Evolutionary conservation across 2,329 filamentous ascomycete genomes (phyloP).

Genomic region (Penicillium sp.): DNA sequence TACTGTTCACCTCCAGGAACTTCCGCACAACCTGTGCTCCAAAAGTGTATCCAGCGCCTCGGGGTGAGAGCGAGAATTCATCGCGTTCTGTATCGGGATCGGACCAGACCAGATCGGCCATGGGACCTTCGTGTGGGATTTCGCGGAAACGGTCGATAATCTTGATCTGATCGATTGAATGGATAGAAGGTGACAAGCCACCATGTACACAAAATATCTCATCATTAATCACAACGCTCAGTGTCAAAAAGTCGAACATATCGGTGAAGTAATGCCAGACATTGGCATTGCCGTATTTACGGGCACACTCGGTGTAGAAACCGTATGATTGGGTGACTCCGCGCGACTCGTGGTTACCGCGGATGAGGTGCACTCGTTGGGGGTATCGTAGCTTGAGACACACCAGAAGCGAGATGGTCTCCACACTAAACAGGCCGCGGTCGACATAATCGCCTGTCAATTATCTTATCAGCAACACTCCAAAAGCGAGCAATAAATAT

Average conservation of each 20-base stretch:
- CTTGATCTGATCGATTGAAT: slow-evolving; percentile 99
- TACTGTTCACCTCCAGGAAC: slow-evolving; percentile 93
- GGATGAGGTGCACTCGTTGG: slow-evolving; percentile 89
- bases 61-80: slow-evolving; percentile 90
- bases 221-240: slow-evolving; percentile 97
- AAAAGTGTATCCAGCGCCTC: slow-evolving; percentile 95
- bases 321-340: slow-evolving; percentile 98
- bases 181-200: slow-evolving; percentile 84
- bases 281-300: slow-evolving; percentile 97
- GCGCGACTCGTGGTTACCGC: slow-evolving; percentile 95
- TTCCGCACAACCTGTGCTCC: slow-evolving; percentile 97
- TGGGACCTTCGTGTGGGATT: slow-evolving; percentile 96
- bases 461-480: slow-evolving; percentile 8
- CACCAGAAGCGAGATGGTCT: slow-evolving; percentile 96
- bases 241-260: slow-evolving; percentile 98
- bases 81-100: slow-evolving; percentile 96
- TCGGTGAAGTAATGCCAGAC: slow-evolving; percentile 99
- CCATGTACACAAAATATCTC: slow-evolving; percentile 99
- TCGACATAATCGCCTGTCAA: slow-evolving; percentile 88
- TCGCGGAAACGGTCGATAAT: slow-evolving; percentile 98
- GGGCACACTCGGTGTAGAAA: slow-evolving; percentile 96
- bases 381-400: slow-evolving; percentile 97
- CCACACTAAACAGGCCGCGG: slow-evolving; percentile 95
- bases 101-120: slow-evolving; percentile 99
- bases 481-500: not conserved